Evolutionary conservation across 1,139 yeast species (phyloP), one percentile per base, ranked within the genome.

Genomic region (Komagataea norvegica): DNA sequence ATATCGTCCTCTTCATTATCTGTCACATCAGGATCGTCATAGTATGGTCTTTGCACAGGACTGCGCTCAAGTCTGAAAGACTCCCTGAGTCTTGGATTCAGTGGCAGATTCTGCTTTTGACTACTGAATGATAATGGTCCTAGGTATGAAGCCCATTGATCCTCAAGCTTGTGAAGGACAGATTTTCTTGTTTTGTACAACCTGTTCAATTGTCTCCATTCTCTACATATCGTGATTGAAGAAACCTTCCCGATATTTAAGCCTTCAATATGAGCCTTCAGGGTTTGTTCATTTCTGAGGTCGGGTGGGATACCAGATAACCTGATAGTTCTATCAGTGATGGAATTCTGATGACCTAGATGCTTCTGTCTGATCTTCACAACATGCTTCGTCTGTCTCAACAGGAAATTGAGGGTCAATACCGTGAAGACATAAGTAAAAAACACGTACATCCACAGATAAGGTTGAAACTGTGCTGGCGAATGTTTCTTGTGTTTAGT

Each of bases 241-340:
- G 82, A 74, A 1, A 89, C 95, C 43, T 74, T 78, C 2, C 96
- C 96, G 31, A 89, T 81, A 19, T 83, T 81, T 31, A 89, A 64
- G 14, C 73, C 70, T 48, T 86, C 93, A 25, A 91, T 80, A 54
- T 86, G 91, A 31, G 77, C 71, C 42, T 74, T 79, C 48, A 91
- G 64, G 11, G 74, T 77, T 18, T 71, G 70, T 47, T 80, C 91
- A 37, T 78, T 79, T 40, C 96, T 66, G 27, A 88, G 63, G 35
- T 79, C 78, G 0, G 85, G 81, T 0, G 97, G 96, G n/a, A 91
- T 86, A 0, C 97, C 97, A 31, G 93, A 83, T 19, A 91, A 61
- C 42, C 93, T 67, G 38, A 91, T 84, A 0, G 98, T 91, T 53
- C 96, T 69, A 65, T 91, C 98, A 0, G 97, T 88, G 38, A 91